Evolutionary conservation across 495 filamentous ascomycete species (phyloP), one percentile per base, ranked within the genome.

Genomic region (Aspergillus baeticus): DNA sequence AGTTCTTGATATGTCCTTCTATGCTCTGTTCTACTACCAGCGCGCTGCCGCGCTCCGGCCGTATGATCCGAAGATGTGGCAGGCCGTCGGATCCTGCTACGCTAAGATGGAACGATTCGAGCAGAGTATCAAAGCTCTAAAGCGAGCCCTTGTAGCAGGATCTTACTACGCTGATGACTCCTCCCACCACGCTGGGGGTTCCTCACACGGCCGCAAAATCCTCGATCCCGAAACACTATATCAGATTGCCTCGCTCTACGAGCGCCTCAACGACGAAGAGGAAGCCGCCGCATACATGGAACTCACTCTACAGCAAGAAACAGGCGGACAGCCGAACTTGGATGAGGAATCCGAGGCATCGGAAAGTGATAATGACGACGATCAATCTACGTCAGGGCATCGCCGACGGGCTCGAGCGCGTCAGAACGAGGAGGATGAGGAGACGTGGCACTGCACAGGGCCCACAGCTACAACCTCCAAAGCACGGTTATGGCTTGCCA

Each of bases 61-160:
- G 1, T 96, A 90, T 77, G 95, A 99, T 61, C 87, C 91, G 0
- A 96, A 96, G 68, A 96, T 99, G 92, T 99, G 95, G 95, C 87
- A 92, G 71, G 95, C 95, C 0, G 91, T 99, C 36, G 95, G 89
- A 15, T 86, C 83, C 18, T 98, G 94, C 67, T 89, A 94, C 50
- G 86, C 91, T 44, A 91, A 90, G 62, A 92, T 96, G 83, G 86
- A 82, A 29, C 85, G 90, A 34, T 74, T 90, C 17, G 77, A 82
- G 6, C 91, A 97, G 61, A 92, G 89, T 52, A 96, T 99, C 71
- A 92, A 95, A 58, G 92, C 94, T 0, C 85, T 93, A 58, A 98
- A 98, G 68, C 87, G 95, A 7, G 95, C 95, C 6, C 73, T 99
- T 5, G 81, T 90, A 6, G 90, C 90, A 17, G 89, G 92, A 26